Evolutionary conservation across 345 rosid species (phyloP), one percentile per base, ranked within the genome.

Genomic region (Lepidium didymum): DNA sequence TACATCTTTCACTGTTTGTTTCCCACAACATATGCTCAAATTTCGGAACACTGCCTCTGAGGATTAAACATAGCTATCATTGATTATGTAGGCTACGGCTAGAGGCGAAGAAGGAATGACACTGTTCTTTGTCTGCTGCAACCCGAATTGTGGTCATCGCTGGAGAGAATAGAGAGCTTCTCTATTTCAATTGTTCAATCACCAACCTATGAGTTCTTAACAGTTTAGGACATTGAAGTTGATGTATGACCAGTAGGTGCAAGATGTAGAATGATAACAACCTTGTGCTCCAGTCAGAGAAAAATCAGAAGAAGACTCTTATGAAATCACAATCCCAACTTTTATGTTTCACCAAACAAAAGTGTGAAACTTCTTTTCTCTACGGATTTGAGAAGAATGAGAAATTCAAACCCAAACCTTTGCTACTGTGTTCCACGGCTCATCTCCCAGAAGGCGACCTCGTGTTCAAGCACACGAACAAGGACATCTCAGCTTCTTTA

Each of bases 51-150:
- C 19, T 13, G 36, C 10, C 18, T 29, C 33, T 25, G 12, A 18
- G 16, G 11, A 42, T 27, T 38, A 41, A 23, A 41, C 8, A 10
- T 18, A 34, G 4, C 14, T 56, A 35, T 36, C 14, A 35, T 42
- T 61, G 60, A 36, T 31, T 53, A 3, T 79, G 67, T 82, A 87
- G 89, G 86, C 89, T 34, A 79, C 97, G 71, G 79, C 96, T 46
- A 83, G 96, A 78, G 96, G 96, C 10, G 97, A 90, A 81, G 98
- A 88, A 72, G 94, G 94, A 45, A 88, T 86, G 98, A 85, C 94
- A 1, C 78, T 92, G 67, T 90, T 86, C 78, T 88, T 86, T 47
- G 98, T 92, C 34, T 90, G 98, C 80, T 90, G 93, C 77, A 90
- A 87, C 73, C 86, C 87, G 0, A 88, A 74, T 25, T 93, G 96